Evolutionary conservation across 371 early-diverging fungal species (phyloP), one percentile per base, ranked within the genome.

Genomic region (Mortierella sp.): DNA sequence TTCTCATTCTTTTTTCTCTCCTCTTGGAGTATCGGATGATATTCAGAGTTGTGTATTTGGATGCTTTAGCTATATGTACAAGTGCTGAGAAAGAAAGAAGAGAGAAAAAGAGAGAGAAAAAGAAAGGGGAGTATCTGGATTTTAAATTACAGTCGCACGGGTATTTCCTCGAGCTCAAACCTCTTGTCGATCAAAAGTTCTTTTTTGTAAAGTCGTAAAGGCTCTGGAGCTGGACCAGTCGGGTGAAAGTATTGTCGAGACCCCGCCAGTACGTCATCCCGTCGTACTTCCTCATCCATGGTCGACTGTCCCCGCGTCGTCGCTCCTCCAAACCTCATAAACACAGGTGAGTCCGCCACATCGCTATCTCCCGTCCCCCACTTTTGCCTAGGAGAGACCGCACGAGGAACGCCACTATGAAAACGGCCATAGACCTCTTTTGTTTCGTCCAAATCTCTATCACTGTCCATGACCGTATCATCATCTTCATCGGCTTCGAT

Each of bases 111-210:
- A 9, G 9, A 3, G 37, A 37, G 37, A 37, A 37, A 37, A 37
- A 37, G 9, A 9, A 37, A 37, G 5, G 3, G 5, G 37, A 37
- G 37, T 5, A 37, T 37, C 37, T 37, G 37, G 37, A 23, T 57
- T 11, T 16, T 48, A 26, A 7, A 15, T 56, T 56, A 74, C 11
- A 75, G 52, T 7, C 63, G 66, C 64, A 66, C 59, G 19, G 75
- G 75, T 26, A 75, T 75, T 44, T 75, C 64, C 60, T 75, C 75
- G 1, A 75, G 61, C 14, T 56, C 29, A 46, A 75, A 75, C 18
- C 62, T 62, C 46, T 70, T 70, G 47, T 70, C 70, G 16, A 66
- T 70, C 62, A 70, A 44, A 5, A 66, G 23, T 28, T 70, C 75
- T 19, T 60, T 75, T 29, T 71, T 67, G 58, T 44, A 28, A 15